These are phyloP conservation scores for Bruguiera hainesii DNA, from an alignment of 441 rosid species.

Conservation along the genomic window DNA sequence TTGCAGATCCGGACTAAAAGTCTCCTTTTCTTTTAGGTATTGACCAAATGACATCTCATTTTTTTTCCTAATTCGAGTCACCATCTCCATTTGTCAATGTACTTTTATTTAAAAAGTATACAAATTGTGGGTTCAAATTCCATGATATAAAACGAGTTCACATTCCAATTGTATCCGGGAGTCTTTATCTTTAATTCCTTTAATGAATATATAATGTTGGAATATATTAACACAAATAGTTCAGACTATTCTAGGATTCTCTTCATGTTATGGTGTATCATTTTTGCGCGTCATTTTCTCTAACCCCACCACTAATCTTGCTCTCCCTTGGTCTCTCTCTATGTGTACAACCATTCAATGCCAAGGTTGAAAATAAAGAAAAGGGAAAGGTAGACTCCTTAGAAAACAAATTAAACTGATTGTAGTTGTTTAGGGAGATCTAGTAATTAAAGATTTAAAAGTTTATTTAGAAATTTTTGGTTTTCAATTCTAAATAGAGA, in stretches of 20 bases:
- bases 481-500: no score
- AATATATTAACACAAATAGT: not conserved
- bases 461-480: no score
- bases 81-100: conserved; percentile 21
- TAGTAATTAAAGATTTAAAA: no score
- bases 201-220: not conserved
- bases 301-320: conserved; percentile 55
- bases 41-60: conserved; percentile 4
- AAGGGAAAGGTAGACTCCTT: conserved; percentile 26
- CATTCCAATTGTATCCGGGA: not conserved
- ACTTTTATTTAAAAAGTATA: not conserved
- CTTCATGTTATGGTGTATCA: conserved; percentile 29
- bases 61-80: conserved; percentile 1
- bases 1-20: not conserved
- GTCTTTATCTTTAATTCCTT: no score
- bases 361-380: conserved; percentile 28
- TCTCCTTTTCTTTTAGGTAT: conserved; percentile 41
- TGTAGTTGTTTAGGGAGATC: not conserved
- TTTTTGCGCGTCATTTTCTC: conserved; percentile 45
- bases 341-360: conserved; percentile 28
- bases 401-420: conserved; percentile 55
- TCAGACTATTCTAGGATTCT: conserved; percentile 53
- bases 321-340: conserved; percentile 20
- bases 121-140: conserved; percentile 17
- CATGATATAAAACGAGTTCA: conserved; percentile 38